Evolutionary conservation across 176 grass and related monocot species (phyloP), one percentile per base, ranked within the genome.

Genomic region (Paspalum notatum): DNA sequence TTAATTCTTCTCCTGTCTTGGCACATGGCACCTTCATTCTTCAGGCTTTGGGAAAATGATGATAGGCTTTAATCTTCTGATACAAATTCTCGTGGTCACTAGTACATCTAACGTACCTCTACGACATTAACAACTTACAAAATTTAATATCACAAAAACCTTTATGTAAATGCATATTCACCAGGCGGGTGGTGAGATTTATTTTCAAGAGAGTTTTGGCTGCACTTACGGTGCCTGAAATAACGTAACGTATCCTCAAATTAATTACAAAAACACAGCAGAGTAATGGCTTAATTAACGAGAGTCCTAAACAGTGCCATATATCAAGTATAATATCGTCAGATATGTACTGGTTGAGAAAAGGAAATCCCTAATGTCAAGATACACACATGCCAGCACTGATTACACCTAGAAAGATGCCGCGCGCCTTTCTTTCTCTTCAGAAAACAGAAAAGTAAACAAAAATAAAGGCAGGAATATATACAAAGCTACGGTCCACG

Each of bases 341-440:
- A 55, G 48, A 46, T 7, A 48, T 3, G 17, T 25, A 40, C 18
- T 56, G 20, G 25, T 21, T 0, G 9, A 0, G 7, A 14, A 67
- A 24, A 32, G 18, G 64, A 32, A 32, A 32, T 41, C 26, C 62
- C 7, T 75, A 43, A 49, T 68, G 59, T 80, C 49, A 62, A 71
- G 12, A 49, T 45, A 27, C 73, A 54, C 20, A 74, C 49, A 67
- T 41, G 70, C 60, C 77, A 59, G 38, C 74, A 44, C 54, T 16
- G 1, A 66, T 45, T 7, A 12, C 76, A 66, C 38, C 40, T 25
- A 16, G 42, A 43, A 72, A 79, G 75, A 68, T 52, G 50, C 20
- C 41, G 25, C 49, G 12, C 57, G 26, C 58, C 24, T 61, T 61
- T 27, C 7, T 18, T n/a, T 14, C 13, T 59, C 58, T 51, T n/a